Percentiles rank a stretch among this genome's conserved stretches.
phyloP scores from a whole-genome alignment of 257 asterid species.

The Lithospermum erythrorhizon region DNA sequence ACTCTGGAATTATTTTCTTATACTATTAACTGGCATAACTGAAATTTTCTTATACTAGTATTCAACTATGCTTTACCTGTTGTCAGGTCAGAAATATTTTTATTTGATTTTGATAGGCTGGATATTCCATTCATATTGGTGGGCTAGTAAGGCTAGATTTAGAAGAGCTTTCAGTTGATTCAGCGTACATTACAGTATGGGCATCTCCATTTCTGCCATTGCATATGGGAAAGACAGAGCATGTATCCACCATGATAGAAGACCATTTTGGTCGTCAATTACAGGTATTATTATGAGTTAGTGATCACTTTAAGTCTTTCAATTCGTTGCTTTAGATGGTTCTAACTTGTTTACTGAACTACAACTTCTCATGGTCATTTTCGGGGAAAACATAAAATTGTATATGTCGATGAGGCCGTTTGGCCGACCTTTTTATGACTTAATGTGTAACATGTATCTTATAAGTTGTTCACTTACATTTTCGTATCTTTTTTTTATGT shows the following conservation, averaged over 20 bases:
- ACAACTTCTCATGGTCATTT: no score
- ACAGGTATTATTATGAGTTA: no score
- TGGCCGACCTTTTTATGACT: no score
- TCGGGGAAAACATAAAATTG: no score
- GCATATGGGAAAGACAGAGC: constrained; percentile 85
- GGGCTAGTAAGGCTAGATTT: constrained; percentile 72
- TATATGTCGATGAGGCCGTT: no score
- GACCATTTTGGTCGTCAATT: constrained; percentile 74
- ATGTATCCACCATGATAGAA: constrained; percentile 43
- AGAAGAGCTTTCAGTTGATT: constrained; percentile 58
- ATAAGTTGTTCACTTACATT: no score
- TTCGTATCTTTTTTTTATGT: no score
- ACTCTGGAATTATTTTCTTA: not conserved
- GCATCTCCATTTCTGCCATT: constrained; percentile 72
- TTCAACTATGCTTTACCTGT: not conserved
- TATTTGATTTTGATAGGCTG: constrained; percentile 39
- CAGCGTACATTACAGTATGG: constrained; percentile 75
- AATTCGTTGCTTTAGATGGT: no score
- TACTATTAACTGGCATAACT: not conserved
- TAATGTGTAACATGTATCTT: no score
- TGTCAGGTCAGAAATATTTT: not conserved
- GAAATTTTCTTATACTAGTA: not conserved
- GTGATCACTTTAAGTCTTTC: no score
- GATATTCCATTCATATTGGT: constrained; percentile 71
- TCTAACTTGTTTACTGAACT: no score